Percentiles rank a stretch among this genome's conserved stretches.
Conservation (phyloP, 441 rosid genomes). For the Gossypium davidsonii region DNA sequence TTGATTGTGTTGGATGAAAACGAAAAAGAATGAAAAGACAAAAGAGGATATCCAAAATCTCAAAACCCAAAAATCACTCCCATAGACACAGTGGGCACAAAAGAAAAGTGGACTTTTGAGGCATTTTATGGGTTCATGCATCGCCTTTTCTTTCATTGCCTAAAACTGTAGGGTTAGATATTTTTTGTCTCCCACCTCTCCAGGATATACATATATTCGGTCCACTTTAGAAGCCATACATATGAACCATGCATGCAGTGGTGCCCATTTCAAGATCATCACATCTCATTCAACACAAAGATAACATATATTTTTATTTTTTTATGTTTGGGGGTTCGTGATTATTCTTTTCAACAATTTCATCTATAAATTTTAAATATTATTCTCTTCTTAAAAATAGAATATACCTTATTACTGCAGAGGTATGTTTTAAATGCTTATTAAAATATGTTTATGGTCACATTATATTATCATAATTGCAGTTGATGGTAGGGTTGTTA, state of each 20-base stretch:
- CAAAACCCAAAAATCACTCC: background rate
- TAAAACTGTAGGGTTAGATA: background rate
- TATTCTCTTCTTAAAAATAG: no score
- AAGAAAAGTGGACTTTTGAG: background rate
- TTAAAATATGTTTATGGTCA: no score
- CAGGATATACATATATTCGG: background rate
- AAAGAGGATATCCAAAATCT: background rate
- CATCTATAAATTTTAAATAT: no score
- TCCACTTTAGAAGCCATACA: background rate
- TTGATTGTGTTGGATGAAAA: background rate
- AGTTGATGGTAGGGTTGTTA: no score
- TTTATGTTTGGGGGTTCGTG: no score
- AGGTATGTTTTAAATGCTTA: no score
- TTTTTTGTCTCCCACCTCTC: background rate
- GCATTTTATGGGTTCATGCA: background rate
- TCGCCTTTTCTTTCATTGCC: background rate
- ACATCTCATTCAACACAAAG: background rate
- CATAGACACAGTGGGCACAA: background rate
- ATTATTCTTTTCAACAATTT: no score
- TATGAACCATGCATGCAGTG: background rate
- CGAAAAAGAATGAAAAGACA: background rate
- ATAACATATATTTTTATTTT: no score
- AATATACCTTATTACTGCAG: no score
- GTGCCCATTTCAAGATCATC: background rate
- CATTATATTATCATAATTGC: no score